Evolutionary conservation across 371 early-diverging fungal species (phyloP).

Genomic region (Lichtheimia ornata): DNA sequence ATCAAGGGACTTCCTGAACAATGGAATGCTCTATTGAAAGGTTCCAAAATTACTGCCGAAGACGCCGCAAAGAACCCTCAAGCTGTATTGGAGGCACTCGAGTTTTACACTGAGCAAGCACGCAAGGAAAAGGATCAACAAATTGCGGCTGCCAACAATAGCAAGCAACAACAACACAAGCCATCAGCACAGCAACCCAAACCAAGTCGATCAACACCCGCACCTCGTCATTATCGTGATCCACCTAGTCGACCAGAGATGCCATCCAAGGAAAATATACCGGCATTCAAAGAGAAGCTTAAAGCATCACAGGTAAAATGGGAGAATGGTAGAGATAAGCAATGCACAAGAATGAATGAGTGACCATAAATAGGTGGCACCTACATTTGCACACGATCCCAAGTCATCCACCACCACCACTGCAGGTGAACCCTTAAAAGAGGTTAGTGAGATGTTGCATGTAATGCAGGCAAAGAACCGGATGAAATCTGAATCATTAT

Average conservation of each 20-base stretch:
- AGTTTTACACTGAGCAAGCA: conserved; percentile 91
- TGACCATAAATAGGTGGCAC: no score
- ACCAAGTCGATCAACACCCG: conserved; percentile 13
- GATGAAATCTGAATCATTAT: no score
- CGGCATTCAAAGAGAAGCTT: no score
- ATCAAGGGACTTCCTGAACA: conserved; percentile 87
- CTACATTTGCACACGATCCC: no score
- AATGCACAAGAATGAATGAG: no score
- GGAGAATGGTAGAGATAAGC: no score
- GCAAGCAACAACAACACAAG: not conserved
- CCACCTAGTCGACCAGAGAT: not conserved
- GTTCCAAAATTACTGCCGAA: conserved; percentile 91
- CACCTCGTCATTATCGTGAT: not conserved
- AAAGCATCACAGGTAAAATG: no score
- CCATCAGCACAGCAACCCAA: conserved; percentile 6
- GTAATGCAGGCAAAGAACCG: not conserved
- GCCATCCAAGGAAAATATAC: no score
- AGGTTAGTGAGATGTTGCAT: no score
- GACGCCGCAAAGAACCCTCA: conserved; percentile 96
- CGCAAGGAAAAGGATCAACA: conserved; percentile 48
- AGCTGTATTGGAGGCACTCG: conserved; percentile 95
- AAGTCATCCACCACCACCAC: conserved; percentile 2
- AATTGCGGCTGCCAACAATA: conserved; percentile 15
- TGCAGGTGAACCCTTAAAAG: not conserved
- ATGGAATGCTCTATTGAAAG: conserved; percentile 89